Conservation (phyloP, 176 grass and related monocot species). For the Oryza coarctata region DNA sequence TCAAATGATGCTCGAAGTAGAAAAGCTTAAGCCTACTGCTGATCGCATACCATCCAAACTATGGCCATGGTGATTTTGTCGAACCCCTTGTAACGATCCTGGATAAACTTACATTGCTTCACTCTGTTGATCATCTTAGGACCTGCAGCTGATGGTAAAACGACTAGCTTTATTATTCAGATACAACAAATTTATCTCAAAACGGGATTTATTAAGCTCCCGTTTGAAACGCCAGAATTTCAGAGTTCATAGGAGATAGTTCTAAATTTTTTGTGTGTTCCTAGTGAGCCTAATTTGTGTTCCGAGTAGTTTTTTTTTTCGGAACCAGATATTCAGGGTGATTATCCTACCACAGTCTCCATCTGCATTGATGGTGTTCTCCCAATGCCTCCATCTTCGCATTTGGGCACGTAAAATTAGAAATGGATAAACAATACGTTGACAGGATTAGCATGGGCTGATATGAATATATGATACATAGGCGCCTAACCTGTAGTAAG, state of each 20-base stretch:
- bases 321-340: background rate
- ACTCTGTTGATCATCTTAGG: constrained; percentile 43
- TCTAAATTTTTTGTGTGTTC: background rate
- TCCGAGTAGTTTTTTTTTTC: background rate
- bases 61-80: constrained; percentile 10
- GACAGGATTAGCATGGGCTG: background rate
- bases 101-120: constrained; percentile 43
- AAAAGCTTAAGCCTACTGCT: background rate
- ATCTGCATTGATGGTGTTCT: constrained; percentile 40
- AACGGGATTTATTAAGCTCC: too few relatives aligned
- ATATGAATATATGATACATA: background rate
- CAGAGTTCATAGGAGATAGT: background rate
- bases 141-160: constrained; percentile 1
- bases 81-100: constrained; percentile 41
- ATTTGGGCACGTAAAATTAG: constrained; percentile 43
- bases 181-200: background rate
- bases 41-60: constrained; percentile 30
- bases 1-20: background rate
- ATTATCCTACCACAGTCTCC: constrained; percentile 36
- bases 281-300: background rate
- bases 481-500: constrained; percentile 49
- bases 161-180: background rate
- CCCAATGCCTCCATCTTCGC: constrained; percentile 64
- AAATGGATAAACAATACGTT: background rate
- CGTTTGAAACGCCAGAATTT: background rate